Evolutionary conservation across 768 basidiomycete species (phyloP), one percentile per base, ranked within the genome.

Genomic region (Psilocybe sp.): DNA sequence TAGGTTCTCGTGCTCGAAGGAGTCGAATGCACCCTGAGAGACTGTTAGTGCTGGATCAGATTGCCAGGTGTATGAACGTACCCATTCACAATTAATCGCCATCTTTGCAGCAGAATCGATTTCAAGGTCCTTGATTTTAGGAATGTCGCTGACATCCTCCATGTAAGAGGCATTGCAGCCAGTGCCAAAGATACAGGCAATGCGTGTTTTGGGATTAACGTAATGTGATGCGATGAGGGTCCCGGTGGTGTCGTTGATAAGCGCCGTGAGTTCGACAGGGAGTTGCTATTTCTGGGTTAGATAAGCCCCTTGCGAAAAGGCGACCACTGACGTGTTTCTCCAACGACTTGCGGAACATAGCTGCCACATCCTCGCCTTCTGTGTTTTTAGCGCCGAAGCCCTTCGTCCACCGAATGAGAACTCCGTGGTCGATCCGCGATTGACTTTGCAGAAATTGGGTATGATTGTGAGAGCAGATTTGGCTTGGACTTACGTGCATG

Each of bases 91-190:
- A 67, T 98, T 98, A 65, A 99, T 98, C 5, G 85, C 96, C 81
- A 99, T 97, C 46, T 87, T 76, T 20, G 73, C 78, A 12, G 74
- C 68, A 2, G 68, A 73, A 34, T 84, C 81, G 55, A 95, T 76
- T 1, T 84, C 85, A n/a, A 94, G 68, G 46, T 82, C 56, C 42
- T 79, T 76, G 54, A 98, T 82, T 76, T 99, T 99, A 36, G 88
- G 81, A 43, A 98, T 94, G 59, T 87, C 82, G 37, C 74, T 78
- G 13, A 92, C 81, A 50, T 84, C 82, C 65, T 99, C 96, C 92
- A 97, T 95, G 64, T 98, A 98, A 5, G 96, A 96, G 0, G 96
- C 96, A 65, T 98, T 98, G 65, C 95, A 98, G 0, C 97, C 97
- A 6, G 97, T 99, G 35, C 97, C 97, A 60, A 98, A 96, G 61